Evolutionary conservation across 2,329 filamentous ascomycete genomes (phyloP).

Genomic region (Aspergillus viridinutans): DNA sequence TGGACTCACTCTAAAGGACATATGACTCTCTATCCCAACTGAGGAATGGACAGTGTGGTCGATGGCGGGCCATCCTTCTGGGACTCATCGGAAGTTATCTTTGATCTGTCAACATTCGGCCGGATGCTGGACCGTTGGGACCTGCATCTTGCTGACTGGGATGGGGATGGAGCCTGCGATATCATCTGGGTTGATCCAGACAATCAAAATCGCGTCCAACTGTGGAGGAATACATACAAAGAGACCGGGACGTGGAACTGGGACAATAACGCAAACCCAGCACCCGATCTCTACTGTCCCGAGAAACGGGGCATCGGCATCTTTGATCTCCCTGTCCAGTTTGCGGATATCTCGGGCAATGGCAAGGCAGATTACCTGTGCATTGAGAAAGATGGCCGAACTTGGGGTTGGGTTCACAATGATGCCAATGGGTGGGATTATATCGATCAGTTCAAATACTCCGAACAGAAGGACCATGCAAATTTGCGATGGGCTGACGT

Average conservation of each 20-base stretch:
- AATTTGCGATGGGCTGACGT: constrained; percentile 39
- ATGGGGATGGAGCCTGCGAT: constrained; percentile 27
- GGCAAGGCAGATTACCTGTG: constrained; percentile 32
- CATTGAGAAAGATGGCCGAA: constrained; percentile 25
- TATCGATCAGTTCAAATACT: constrained; percentile 28
- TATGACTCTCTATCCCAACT: constrained; percentile 13
- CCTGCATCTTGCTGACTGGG: constrained; percentile 34
- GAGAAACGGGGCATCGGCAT: no score
- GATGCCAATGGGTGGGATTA: constrained; percentile 5
- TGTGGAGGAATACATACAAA: no score
- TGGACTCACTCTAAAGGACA: constrained; percentile 15
- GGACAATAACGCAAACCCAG: no score
- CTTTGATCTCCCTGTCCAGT: no score
- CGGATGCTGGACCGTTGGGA: constrained; percentile 20
- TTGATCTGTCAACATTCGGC: constrained; percentile 3
- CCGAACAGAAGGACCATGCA: constrained; percentile 30
- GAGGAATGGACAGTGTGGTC: background rate
- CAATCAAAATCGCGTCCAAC: background rate
- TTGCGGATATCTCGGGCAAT: constrained; percentile 11
- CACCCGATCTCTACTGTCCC: no score
- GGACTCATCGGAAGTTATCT: constrained; percentile 11
- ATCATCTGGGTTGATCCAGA: constrained; percentile 28
- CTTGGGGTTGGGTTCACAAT: constrained; percentile 21
- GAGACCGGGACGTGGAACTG: no score
- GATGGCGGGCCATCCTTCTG: constrained; percentile 6